These are phyloP conservation scores for Arctium minus DNA, from an alignment of 129 eudicot genomes.

Conservation along the genomic window DNA sequence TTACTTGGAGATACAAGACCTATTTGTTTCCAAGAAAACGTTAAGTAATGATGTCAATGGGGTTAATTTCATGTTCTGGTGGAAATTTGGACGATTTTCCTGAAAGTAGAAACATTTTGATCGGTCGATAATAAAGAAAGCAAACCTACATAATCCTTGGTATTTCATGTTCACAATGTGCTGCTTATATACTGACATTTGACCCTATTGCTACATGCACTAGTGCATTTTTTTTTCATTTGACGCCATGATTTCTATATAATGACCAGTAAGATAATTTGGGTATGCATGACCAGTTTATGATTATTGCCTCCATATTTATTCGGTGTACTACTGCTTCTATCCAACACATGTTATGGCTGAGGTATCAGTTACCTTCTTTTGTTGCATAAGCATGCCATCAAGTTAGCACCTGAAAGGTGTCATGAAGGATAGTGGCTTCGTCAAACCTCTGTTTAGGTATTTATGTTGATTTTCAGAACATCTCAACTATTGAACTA, in stretches of 20 bases:
- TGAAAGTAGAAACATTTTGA: too few relatives aligned
- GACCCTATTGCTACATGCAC: not conserved
- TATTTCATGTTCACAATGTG: not conserved
- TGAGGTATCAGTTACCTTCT: not conserved
- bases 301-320: not conserved
- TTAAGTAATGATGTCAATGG: too few relatives aligned
- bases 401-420: not conserved
- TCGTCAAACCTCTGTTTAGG: not conserved
- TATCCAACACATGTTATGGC: not conserved
- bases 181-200: not conserved
- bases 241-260: not conserved
- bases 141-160: not conserved
- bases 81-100: too few relatives aligned
- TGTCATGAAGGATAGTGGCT: not conserved
- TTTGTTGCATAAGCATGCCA: not conserved
- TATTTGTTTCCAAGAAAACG: too few relatives aligned
- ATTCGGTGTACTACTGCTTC: not conserved
- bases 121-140: not conserved
- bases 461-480: not conserved
- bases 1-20: too few relatives aligned
- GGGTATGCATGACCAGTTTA: not conserved
- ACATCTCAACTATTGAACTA: not conserved
- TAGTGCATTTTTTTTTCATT: not conserved
- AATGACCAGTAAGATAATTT: not conserved
- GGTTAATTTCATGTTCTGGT: too few relatives aligned